Evolutionary conservation across 176 grass and related monocot genomes (phyloP).

Genomic region (Oryza coarctata): DNA sequence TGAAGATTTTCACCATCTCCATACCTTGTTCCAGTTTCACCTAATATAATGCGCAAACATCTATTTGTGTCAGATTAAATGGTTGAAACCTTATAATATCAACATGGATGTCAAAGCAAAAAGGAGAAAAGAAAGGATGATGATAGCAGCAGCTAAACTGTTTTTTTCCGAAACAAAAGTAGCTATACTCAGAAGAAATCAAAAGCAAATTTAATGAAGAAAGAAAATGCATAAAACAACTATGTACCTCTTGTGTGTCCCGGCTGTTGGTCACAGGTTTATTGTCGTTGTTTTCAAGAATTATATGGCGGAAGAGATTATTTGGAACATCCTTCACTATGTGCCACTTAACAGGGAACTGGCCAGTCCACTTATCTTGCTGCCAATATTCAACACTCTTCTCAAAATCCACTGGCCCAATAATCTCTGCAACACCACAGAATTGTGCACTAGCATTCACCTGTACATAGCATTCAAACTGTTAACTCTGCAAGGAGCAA

Average conservation of each 20-base stretch:
- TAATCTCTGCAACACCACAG: constrained; percentile 81
- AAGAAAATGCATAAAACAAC: not conserved
- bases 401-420: constrained; percentile 72
- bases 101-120: not conserved
- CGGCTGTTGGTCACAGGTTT: constrained; percentile 78
- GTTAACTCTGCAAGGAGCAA: not conserved
- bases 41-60: constrained; percentile 22
- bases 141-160: not conserved
- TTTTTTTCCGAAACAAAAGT: constrained; percentile 3
- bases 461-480: constrained; percentile 36
- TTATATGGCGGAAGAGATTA: constrained; percentile 79
- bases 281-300: constrained; percentile 79
- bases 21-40: constrained; percentile 75
- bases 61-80: not conserved
- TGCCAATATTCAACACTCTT: constrained; percentile 85
- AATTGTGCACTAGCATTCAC: constrained; percentile 86
- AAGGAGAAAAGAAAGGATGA: not conserved
- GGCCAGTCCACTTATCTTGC: constrained; percentile 80
- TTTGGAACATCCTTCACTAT: constrained; percentile 82
- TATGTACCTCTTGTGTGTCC: constrained; percentile 72
- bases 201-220: constrained; percentile 18
- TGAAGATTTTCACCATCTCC: constrained; percentile 70
- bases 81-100: not conserved
- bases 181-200: not conserved
- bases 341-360: constrained; percentile 79